Evolutionary conservation across 2,329 filamentous ascomycete genomes (phyloP).

Genomic region (Fusarium hostae): DNA sequence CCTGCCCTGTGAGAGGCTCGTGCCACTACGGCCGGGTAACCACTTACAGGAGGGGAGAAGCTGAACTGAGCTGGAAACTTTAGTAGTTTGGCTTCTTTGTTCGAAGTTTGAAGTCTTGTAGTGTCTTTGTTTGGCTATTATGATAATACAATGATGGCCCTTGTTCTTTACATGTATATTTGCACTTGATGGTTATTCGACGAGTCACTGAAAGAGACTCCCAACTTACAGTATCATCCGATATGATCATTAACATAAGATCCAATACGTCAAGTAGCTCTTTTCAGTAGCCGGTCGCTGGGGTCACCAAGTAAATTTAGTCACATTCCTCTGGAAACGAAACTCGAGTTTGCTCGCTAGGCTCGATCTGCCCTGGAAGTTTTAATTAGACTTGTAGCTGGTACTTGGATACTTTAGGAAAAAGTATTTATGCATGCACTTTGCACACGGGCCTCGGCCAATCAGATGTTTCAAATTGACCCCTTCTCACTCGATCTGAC

Average conservation of each 20-base stretch:
- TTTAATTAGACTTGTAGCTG: slow-evolving; percentile 31
- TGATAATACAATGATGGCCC: neutral
- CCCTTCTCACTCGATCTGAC: slow-evolving; percentile 21
- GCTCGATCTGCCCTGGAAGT: slow-evolving; percentile 30
- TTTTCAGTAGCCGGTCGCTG: slow-evolving; percentile 28
- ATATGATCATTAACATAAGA: slow-evolving; percentile 11
- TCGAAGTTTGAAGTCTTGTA: neutral
- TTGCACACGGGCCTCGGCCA: slow-evolving; percentile 25
- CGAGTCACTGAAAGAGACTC: neutral
- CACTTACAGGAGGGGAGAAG: slow-evolving; percentile 20
- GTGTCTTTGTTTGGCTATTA: neutral
- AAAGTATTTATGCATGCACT: slow-evolving; percentile 45
- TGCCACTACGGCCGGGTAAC: slow-evolving; percentile 34
- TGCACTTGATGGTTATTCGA: neutral
- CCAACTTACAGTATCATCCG: neutral
- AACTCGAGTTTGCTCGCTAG: slow-evolving; percentile 23
- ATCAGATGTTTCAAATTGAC: slow-evolving; percentile 8
- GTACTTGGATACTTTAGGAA: slow-evolving; percentile 21
- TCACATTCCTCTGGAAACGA: slow-evolving; percentile 45
- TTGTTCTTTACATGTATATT: neutral
- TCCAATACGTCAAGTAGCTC: slow-evolving; percentile 13
- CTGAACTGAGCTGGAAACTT: slow-evolving; percentile 1
- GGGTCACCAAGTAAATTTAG: slow-evolving; percentile 39
- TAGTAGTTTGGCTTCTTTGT: slow-evolving; percentile 16
- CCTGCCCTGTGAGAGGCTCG: slow-evolving; percentile 26